Evolutionary conservation across 2,329 filamentous ascomycete genomes (phyloP).

Genomic region (Claviceps maximensis): DNA sequence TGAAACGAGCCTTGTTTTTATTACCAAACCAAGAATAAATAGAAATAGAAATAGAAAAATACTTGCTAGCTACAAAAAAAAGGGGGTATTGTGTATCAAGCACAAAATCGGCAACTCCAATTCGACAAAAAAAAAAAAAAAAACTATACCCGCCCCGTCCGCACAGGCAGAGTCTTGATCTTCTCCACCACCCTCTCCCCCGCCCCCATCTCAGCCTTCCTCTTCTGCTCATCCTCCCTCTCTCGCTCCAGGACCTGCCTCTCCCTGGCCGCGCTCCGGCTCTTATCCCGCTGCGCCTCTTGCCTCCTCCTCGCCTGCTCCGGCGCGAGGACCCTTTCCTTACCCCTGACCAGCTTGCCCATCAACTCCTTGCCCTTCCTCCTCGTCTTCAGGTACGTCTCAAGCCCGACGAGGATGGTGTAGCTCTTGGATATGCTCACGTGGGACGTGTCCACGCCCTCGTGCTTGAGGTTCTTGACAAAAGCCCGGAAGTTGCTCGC

Average conservation of each 20-base stretch:
- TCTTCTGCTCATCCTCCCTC: conserved; percentile 17
- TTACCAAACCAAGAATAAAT: too few relatives aligned
- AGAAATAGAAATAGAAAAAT: too few relatives aligned
- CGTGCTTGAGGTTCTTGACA: conserved; percentile 55
- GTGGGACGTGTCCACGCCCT: conserved; percentile 65
- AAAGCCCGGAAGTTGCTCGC: conserved; percentile 75
- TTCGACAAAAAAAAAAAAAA: background rate
- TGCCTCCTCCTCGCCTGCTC: conserved; percentile 43
- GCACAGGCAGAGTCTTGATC: conserved; percentile 20
- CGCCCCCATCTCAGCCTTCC: conserved; percentile 25
- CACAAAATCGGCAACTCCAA: background rate
- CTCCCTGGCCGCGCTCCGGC: conserved; percentile 43
- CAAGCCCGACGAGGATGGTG: conserved; percentile 67
- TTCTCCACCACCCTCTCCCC: conserved; percentile 26
- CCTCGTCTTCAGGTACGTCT: conserved; percentile 61
- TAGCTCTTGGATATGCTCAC: conserved; percentile 74
- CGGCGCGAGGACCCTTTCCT: conserved; percentile 48
- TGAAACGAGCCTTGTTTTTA: background rate
- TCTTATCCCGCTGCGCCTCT: conserved; percentile 47
- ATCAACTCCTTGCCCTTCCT: conserved; percentile 45
- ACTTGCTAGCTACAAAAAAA: background rate
- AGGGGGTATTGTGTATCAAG: conserved; percentile 1
- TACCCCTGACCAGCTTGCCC: conserved; percentile 36
- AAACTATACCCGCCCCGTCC: conserved; percentile 10
- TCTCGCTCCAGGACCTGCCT: conserved; percentile 28